Conservation (phyloP, 75 land plant species). For the Pinus albicaulis region DNA sequence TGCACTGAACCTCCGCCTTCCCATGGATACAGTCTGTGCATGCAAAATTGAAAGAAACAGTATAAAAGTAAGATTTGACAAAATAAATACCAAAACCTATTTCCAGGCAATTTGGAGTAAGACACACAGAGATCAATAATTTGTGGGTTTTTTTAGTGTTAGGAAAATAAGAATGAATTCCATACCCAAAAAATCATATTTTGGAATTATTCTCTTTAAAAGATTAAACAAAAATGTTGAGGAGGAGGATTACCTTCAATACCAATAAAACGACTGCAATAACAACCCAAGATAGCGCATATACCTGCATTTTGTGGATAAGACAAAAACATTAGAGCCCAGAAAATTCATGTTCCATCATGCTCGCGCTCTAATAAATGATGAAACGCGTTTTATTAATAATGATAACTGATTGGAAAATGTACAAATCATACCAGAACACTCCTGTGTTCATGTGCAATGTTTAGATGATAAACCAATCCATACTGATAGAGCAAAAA, state of each 20-base stretch:
- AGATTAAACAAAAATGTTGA: too few species aligned
- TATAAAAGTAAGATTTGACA: not conserved
- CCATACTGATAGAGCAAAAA: conserved; percentile 94
- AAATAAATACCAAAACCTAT: not conserved
- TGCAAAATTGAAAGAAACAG: not conserved
- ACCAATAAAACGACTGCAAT: conserved; percentile 56
- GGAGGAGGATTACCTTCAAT: conserved; percentile 46
- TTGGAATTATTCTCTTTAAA: too few species aligned
- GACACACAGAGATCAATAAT: not conserved
- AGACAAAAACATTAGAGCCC: conserved; percentile 11
- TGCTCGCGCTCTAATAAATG: conserved; percentile 5
- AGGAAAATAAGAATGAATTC: not conserved
- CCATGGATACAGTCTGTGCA: conserved; percentile 59
- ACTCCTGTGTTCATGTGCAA: conserved; percentile 54
- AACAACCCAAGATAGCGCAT: conserved; percentile 83
- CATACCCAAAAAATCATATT: not conserved
- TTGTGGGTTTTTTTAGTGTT: not conserved
- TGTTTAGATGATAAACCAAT: conserved; percentile 89
- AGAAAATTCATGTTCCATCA: not conserved
- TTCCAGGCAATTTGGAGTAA: not conserved
- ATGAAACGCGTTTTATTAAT: not conserved
- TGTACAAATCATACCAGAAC: conserved; percentile 47
- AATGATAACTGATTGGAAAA: conserved; percentile 8
- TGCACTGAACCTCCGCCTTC: conserved; percentile 58
- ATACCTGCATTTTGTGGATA: conserved; percentile 24